Evolutionary conservation across 352 stramenopile species (phyloP).

Genomic region (Globisporangium radiosum): DNA sequence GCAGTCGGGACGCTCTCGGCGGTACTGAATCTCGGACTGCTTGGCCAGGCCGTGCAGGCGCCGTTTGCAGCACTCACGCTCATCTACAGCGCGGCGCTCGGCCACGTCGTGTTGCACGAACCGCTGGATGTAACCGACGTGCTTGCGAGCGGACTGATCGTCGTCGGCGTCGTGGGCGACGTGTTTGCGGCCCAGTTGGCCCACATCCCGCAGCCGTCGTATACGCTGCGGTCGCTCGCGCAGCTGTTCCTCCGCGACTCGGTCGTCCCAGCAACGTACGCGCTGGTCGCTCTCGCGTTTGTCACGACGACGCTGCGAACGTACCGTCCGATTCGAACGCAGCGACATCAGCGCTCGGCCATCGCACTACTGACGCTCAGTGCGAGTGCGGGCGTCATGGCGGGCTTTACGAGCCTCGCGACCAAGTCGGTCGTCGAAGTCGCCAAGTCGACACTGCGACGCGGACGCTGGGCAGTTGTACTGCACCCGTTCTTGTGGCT

Average conservation of each 20-base stretch:
- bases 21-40: slow-evolving; percentile 63
- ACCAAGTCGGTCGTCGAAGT: slow-evolving; percentile 72
- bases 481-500: slow-evolving; percentile 69
- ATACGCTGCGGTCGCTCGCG: slow-evolving; percentile 25
- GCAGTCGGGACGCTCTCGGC: slow-evolving; percentile 62
- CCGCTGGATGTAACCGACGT: slow-evolving; percentile 40
- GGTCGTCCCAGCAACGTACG: no score
- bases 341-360: background rate
- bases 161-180: slow-evolving; percentile 52
- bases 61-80: slow-evolving; percentile 76
- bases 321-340: no score
- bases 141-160: slow-evolving; percentile 54
- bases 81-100: slow-evolving; percentile 71
- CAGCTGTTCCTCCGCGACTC: no score
- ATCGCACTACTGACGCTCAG: slow-evolving; percentile 61
- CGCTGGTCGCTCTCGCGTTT: no score
- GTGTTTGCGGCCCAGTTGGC: slow-evolving; percentile 51
- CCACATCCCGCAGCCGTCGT: slow-evolving; percentile 34
- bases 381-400: slow-evolving; percentile 69
- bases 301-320: no score
- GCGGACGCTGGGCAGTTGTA: slow-evolving; percentile 30
- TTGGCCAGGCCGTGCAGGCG: slow-evolving; percentile 69
- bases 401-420: slow-evolving; percentile 68
- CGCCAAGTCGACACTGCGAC: slow-evolving; percentile 35
- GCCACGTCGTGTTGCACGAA: slow-evolving; percentile 57